phyloP scores from a whole-genome alignment of 2,329 filamentous ascomycete species.

The Talaromyces verruculosus region DNA sequence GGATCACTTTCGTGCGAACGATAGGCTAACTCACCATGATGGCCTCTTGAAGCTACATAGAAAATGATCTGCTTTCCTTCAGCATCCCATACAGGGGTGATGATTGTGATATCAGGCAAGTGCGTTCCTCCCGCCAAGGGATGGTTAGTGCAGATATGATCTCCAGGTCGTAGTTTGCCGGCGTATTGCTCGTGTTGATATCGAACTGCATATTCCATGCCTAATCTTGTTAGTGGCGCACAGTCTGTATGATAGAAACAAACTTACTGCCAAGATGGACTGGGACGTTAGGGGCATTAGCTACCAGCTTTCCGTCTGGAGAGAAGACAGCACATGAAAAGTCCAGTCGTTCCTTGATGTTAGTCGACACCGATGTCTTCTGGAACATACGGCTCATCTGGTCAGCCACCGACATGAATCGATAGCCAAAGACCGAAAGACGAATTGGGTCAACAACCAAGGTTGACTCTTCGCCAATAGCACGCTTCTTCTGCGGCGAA shows the following conservation, averaged over 20 bases:
- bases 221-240: not conserved
- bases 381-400: conserved; percentile 60
- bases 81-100: conserved; percentile 72
- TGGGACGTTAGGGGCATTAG: conserved; percentile 70
- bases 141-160: conserved; percentile 81
- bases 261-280: conserved; percentile 79
- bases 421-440: conserved; percentile 56
- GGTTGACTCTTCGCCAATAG: conserved; percentile 20
- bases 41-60: conserved; percentile 76
- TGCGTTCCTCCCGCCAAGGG: conserved; percentile 82
- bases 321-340: conserved; percentile 83
- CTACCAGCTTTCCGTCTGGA: conserved; percentile 69
- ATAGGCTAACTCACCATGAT: conserved; percentile 55
- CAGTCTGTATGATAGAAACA: conserved; percentile 28
- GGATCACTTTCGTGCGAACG: too few relatives aligned
- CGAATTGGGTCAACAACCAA: conserved; percentile 51
- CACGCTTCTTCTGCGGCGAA: conserved; percentile 58
- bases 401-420: conserved; percentile 61
- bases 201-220: conserved; percentile 63
- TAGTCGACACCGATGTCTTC: conserved; percentile 58
- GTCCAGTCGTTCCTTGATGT: conserved; percentile 83
- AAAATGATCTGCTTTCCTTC: conserved; percentile 68
- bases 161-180: conserved; percentile 72
- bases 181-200: conserved; percentile 74
- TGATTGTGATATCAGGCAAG: conserved; percentile 77